Evolutionary conservation across 352 stramenopile species (phyloP), one percentile per base, ranked within the genome.

Genomic region (Globisporangium okanoganense): DNA sequence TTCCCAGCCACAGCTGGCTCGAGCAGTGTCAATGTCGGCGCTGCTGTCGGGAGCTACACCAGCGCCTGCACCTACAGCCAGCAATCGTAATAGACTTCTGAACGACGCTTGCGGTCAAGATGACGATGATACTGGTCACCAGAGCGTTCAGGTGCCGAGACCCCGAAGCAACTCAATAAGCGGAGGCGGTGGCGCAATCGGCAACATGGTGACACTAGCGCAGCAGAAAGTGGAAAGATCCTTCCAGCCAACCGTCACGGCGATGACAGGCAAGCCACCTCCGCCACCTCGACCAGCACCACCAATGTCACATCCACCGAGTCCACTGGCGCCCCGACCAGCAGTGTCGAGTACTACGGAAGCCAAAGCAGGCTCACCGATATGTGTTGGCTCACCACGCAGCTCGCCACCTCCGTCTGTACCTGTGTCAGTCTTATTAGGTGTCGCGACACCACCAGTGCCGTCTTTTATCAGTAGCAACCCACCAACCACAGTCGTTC

Each of bases 81-180:
- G 12, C 18, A 12, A 0, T 5, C 33, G n/a, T 20, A 43, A 5
- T 45, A 14, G 18, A 52, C 12, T n/a, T n/a, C n/a, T 14, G 40
- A 18, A 25, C 27, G n/a, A 41, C 20, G 27, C 49, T 27, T 25
- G 24, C 24, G 47, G 5, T 24, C 18, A 13, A n/a, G 18, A 12
- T 3, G 49, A 13, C 1, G 49, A 18, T 6, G 22, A 35, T 29
- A 29, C 20, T 29, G 27, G 27, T 6, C 29, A 25, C 49, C 9
- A n/a, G 18, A 36, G 31, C n/a, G 1, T 24, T 1, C 18, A 14
- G 8, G 45, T n/a, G n/a, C 13, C 14, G 8, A 57, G 49, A 56
- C 58, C 33, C 3, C 58, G 58, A 29, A 64, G 58, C 38, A 66
- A 61, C 22, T 66, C 60, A 18, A 36, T 61, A 8, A 54, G 27